phyloP scores from a whole-genome alignment of 352 stramenopile species.

The Phytophthora lateralis region DNA sequence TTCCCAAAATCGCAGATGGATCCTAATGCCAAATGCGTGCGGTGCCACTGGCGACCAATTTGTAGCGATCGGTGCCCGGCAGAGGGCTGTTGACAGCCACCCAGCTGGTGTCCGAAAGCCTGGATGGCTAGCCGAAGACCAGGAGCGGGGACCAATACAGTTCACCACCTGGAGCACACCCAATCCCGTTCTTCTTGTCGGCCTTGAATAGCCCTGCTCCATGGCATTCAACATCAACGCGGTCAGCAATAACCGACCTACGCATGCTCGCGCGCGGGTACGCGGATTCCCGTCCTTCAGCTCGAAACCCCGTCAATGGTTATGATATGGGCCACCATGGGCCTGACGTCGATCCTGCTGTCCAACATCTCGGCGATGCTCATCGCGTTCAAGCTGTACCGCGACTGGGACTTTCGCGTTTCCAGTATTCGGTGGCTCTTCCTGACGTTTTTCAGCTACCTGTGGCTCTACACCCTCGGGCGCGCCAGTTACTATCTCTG shows the following conservation, averaged over 20 bases:
- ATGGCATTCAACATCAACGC: constrained; percentile 15
- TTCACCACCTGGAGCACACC: constrained; percentile 26
- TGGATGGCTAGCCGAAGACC: constrained; percentile 6
- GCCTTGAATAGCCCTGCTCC: constrained; percentile 15
- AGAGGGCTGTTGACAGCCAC: constrained; percentile 12
- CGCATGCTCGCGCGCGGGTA: constrained; percentile 29
- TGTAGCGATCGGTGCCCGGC: background rate
- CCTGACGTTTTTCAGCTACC: constrained; percentile 55
- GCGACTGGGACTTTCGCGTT: constrained; percentile 53
- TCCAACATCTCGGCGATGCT: constrained; percentile 44
- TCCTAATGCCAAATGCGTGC: constrained; percentile 1
- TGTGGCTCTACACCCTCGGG: constrained; percentile 44
- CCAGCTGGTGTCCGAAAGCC: constrained; percentile 22
- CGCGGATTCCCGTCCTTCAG: constrained; percentile 6
- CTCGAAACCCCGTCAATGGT: constrained; percentile 17
- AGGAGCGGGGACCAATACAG: constrained; percentile 24
- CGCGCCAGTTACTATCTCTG: constrained; percentile 49
- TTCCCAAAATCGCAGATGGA: constrained; percentile 11
- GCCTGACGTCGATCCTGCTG: constrained; percentile 34
- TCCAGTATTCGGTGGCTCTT: constrained; percentile 68
- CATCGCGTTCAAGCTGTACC: constrained; percentile 50
- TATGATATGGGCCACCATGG: constrained; percentile 45
- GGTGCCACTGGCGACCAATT: background rate
- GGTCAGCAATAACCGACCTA: constrained; percentile 15
- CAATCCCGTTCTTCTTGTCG: constrained; percentile 28